Conservation (phyloP, 2,329 filamentous ascomycete genomes). For the Drechslerella stenobrocha region DNA sequence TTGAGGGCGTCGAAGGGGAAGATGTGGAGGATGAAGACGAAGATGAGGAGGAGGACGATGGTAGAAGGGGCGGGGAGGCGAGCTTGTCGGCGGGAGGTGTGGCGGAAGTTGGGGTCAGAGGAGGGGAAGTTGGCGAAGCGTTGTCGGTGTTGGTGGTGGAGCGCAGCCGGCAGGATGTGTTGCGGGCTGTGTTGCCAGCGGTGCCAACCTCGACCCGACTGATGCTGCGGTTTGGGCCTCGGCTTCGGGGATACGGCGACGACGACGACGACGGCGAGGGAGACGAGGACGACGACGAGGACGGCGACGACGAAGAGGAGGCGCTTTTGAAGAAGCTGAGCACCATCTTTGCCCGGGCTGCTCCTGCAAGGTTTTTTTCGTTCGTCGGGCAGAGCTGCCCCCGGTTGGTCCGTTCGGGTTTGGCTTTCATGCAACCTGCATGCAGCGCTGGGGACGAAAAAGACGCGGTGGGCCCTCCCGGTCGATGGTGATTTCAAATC, state of each 20-base stretch:
- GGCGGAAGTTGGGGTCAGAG: slow-evolving; percentile 46
- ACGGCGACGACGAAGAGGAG: slow-evolving; percentile 31
- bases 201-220: too few relatives aligned
- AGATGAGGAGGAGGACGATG: slow-evolving; percentile 15
- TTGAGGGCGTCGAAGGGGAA: slow-evolving; percentile 10
- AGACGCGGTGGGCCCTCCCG: not conserved
- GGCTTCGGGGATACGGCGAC: too few relatives aligned
- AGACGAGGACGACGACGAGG: too few relatives aligned
- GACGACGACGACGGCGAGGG: too few relatives aligned
- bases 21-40: not conserved
- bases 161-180: too few relatives aligned
- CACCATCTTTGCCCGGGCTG: slow-evolving; percentile 18
- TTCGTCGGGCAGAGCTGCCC: not conserved
- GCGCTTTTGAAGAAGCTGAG: slow-evolving; percentile 47
- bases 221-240: too few relatives aligned
- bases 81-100: slow-evolving; percentile 24
- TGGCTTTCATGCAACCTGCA: slow-evolving; percentile 10
- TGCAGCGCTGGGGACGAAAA: not conserved
- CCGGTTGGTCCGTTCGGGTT: not conserved
- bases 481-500: slow-evolving; percentile 6
- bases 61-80: slow-evolving; percentile 31
- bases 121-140: slow-evolving; percentile 36
- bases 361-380: slow-evolving; percentile 10
- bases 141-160: slow-evolving; percentile 17
- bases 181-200: too few relatives aligned